Percentiles rank a stretch among this genome's conserved stretches.
These are phyloP conservation scores for Ceratobasidium sp. DNA, from an alignment of 1,284 basidiomycete genomes.

Conservation along the genomic window DNA sequence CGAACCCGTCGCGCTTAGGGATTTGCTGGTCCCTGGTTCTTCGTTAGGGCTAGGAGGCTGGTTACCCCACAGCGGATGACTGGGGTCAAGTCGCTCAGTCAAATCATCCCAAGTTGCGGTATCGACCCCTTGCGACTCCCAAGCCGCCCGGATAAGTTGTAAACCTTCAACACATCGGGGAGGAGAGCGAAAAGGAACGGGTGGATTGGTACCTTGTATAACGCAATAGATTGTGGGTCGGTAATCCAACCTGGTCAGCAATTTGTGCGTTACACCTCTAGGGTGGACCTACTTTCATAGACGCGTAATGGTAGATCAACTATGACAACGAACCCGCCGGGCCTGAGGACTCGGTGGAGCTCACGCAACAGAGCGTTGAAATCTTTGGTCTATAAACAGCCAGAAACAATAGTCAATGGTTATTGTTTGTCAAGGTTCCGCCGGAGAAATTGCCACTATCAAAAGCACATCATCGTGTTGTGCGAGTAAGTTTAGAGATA, in stretches of 20 bases:
- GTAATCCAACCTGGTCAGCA: too few species aligned
- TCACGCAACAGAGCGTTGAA: conserved; percentile 31
- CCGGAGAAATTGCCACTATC: too few species aligned
- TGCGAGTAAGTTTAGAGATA: not conserved
- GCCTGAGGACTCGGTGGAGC: conserved; percentile 25
- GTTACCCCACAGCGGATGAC: conserved; percentile 21
- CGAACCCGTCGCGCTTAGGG: not conserved
- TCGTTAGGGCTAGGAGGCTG: not conserved
- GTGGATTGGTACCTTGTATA: conserved; percentile 3
- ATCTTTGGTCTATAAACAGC: conserved; percentile 16
- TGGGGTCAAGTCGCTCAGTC: conserved; percentile 3
- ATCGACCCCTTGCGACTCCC: conserved; percentile 16
- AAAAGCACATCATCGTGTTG: not conserved
- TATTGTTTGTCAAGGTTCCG: too few species aligned
- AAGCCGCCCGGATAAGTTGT: not conserved
- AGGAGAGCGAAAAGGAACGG: not conserved
- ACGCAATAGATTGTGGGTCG: not conserved
- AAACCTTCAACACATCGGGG: conserved; percentile 2
- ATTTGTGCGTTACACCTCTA: not conserved
- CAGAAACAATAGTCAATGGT: too few species aligned
- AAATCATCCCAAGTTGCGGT: conserved; percentile 16
- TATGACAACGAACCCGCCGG: conserved; percentile 2
- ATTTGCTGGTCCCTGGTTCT: not conserved
- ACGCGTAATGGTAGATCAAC: conserved; percentile 23
- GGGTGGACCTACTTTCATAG: conserved; percentile 2